A percentile compares a stretch with the other conserved stretches of the same genome.
Conservation (phyloP, 129 eudicot species). For the Apium graveolens region DNA sequence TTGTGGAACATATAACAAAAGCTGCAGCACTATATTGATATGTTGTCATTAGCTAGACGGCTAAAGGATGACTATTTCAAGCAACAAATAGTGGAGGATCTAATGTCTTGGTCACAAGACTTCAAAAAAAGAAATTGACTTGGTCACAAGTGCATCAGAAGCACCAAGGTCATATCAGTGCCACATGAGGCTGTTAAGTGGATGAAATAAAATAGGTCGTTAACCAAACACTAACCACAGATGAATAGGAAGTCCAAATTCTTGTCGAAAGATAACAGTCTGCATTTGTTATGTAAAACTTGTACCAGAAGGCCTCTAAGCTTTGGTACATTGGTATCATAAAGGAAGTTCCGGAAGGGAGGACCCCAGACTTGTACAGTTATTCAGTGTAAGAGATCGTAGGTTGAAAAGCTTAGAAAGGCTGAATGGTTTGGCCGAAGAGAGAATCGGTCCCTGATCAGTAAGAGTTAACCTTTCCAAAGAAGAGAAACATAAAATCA, state of each 20-base stretch:
- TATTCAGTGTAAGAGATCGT: accelerated
- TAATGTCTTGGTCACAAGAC: too few species aligned
- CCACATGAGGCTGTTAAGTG: not conserved
- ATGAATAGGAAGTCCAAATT: too few species aligned
- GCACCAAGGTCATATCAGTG: not conserved
- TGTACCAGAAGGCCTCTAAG: too few species aligned
- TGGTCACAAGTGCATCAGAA: not conserved
- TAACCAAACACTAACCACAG: too few species aligned
- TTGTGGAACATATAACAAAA: too few species aligned
- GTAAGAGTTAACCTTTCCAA: not conserved
- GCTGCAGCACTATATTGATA: too few species aligned
- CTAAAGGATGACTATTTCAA: not conserved
- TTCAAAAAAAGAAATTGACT: too few species aligned
- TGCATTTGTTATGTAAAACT: too few species aligned
- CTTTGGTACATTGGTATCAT: too few species aligned
- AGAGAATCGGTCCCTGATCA: not conserved
- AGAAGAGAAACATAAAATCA: not conserved
- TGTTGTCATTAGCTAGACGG: too few species aligned
- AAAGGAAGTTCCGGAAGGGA: not conserved
- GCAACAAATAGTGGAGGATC: not conserved
- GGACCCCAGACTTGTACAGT: not conserved
- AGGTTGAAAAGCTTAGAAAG: not conserved
- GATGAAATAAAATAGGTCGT: not conserved
- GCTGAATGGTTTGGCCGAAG: not conserved
- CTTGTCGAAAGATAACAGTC: too few species aligned